A percentile compares a stretch with the other conserved stretches of the same genome.
These are phyloP conservation scores for Bathelium albidoporum DNA, from an alignment of 495 filamentous ascomycete species.

Conservation along the genomic window DNA sequence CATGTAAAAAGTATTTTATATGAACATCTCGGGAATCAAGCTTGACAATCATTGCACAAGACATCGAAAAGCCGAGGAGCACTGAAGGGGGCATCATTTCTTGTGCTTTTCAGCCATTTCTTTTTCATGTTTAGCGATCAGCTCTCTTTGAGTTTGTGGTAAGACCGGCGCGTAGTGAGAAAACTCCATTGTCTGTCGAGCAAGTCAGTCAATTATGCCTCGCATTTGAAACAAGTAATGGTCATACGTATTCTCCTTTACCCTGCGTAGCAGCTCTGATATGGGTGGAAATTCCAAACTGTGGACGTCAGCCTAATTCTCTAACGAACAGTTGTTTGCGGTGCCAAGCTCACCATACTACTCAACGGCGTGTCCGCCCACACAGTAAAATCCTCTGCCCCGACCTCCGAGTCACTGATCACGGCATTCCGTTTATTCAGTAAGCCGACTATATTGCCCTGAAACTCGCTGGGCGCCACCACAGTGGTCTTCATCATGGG, in stretches of 20 bases:
- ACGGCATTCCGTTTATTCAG: slow-evolving; percentile 95
- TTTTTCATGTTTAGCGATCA: slow-evolving; percentile 81
- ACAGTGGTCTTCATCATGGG: slow-evolving; percentile 97
- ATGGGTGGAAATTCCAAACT: slow-evolving; percentile 82
- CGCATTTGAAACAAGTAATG: not conserved
- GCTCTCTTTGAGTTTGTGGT: slow-evolving; percentile 84
- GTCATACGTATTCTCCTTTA: slow-evolving; percentile 75
- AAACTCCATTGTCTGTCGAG: slow-evolving; percentile 73
- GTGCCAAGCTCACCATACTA: slow-evolving; percentile 51
- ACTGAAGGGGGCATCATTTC: slow-evolving; percentile 36
- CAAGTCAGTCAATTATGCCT: not conserved
- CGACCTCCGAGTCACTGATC: slow-evolving; percentile 93
- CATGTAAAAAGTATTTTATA: too few relatives aligned
- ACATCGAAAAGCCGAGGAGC: not conserved
- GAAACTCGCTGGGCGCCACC: slow-evolving; percentile 93
- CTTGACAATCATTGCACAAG: not conserved
- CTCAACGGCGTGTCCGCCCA: slow-evolving; percentile 87
- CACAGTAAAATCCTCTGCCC: slow-evolving; percentile 90
- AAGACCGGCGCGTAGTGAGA: slow-evolving; percentile 85
- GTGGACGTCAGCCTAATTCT: not conserved
- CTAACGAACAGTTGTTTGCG: not conserved
- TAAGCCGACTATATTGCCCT: slow-evolving; percentile 87
- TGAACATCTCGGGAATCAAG: too few relatives aligned
- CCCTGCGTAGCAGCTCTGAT: slow-evolving; percentile 91
- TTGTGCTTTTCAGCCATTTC: slow-evolving; percentile 66